Base-by-base conservation (phyloP, 176 grass and related monocot genomes). In the Panicum miliaceum region DNA sequence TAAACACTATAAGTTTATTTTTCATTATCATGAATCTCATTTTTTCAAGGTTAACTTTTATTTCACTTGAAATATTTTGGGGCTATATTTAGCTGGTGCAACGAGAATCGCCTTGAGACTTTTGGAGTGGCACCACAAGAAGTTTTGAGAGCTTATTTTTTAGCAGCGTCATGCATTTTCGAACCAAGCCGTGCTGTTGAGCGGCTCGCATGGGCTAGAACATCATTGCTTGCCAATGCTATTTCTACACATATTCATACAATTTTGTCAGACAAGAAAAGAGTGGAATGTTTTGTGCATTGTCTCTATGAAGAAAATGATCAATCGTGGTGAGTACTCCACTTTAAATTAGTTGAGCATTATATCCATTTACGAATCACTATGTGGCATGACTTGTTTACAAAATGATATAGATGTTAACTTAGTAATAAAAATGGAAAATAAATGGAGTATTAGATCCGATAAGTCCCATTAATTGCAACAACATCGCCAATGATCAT, bases 191-290 rank as follows among this genome's bases (percentile, higher is more conserved):
- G 84, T 59, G 82, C 86, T 22, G 38, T 19, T 2, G 91, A 96
- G 59, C 27, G 96, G 25, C 64, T 94, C 51, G 90, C 81, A 40
- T 99, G 96, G 96, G 87, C 77, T 11, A 90, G 68, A 19, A 87
- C 86, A 12, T 81, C 64, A 22, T 42, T 92, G 22, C 48, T 99
- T 16, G 81, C 89, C 12, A 70, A 89, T 14, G 56, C 84, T 12
- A 79, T 89, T 51, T 84, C 83, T 25, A 4, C n/a, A 7, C 84
- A 89, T 32, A 76, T 94, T 35, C 3, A 47, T 27, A 73, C 66
- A 3, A 23, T 76, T 42, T 57, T 29, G 2, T 48, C 15, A 3
- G 71, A 79, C 2, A 65, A 61, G n/a, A 71, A 86, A 76, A 85
- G 57, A 63, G 51, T 83, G 61, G 84, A 72, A 26, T 10, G 15